Base-by-base conservation (phyloP, 2,329 filamentous ascomycete species). In the Penicillium expansum region DNA sequence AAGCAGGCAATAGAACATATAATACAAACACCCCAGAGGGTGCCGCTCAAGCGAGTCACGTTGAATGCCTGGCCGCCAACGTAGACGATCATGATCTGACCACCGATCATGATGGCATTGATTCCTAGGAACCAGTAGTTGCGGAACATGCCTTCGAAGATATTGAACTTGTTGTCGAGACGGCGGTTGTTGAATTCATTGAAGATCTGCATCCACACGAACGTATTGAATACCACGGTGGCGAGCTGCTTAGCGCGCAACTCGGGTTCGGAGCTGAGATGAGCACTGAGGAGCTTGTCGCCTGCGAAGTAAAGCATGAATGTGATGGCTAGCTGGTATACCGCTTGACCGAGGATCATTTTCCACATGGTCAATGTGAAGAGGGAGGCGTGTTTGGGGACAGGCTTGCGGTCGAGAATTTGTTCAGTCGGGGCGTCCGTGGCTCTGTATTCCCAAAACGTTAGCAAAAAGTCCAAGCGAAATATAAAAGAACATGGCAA, bases 141-240 rank as follows among this genome's bases (percentile, higher is more conserved):
- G 71, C 84, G 84, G 27, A 82, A 82, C 57, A 97, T 83, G 53
- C 91, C 91, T 71, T 97, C 93, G 59, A 97, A 93, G 61, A 97
- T 92, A 76, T 97, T 97, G 81, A 96, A 92, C 54, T 86, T 84
- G 76, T 97, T 97, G 74, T 97, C 93, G 53, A 97, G 82, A 13
- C 93, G 91, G 57, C 93, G 91, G 77, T 96, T 96, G 79, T 97
- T 97, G 83, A 95, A 90, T 71, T 96, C 89, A 76, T 97, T 97
- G 80, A 97, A 97, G 67, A 97, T 95, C 68, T 97, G 93, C 92
- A 97, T 97, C 93, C 93, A 97, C 52, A 97, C 93, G 71, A 97
- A 97, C 0, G 91, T 94, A 79, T 97, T 97, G 83, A 97, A 97
- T 8, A 97, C 90, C 47, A 97, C 82, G 3, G 92, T 95, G 55